phyloP scores from a whole-genome alignment of 2,329 filamentous ascomycete genomes.

The Meredithiella fracta region DNA sequence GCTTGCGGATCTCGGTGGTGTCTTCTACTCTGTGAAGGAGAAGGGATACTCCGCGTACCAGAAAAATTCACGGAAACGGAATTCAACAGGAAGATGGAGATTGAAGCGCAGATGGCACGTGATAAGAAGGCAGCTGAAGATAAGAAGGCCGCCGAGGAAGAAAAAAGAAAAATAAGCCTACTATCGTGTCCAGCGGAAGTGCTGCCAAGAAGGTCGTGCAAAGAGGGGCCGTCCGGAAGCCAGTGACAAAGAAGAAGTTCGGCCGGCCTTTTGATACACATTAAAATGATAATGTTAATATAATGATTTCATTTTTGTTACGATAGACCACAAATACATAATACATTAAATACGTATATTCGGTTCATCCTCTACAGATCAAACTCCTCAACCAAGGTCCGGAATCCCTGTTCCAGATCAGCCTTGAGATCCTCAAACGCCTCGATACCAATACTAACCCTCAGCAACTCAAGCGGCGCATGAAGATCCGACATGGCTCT shows the following conservation, averaged over 20 bases:
- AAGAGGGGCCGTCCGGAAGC: conserved; percentile 44
- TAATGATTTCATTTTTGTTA: neutral
- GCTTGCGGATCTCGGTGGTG: conserved; percentile 88
- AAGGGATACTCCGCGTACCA: conserved; percentile 85
- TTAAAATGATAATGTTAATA: neutral
- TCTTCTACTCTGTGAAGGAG: conserved; percentile 95
- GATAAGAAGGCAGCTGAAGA: conserved; percentile 57
- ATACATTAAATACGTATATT: conserved; percentile 1
- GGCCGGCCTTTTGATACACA: conserved; percentile 11
- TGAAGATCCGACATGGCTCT: conserved; percentile 65
- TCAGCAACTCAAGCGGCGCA: conserved; percentile 56
- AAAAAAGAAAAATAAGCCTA: conserved; percentile 31
- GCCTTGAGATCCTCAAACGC: conserved; percentile 65
- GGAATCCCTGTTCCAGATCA: conserved; percentile 54
- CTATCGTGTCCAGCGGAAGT: conserved; percentile 11
- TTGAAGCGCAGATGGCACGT: conserved; percentile 79
- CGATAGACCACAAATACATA: neutral
- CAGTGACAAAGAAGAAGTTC: conserved; percentile 15
- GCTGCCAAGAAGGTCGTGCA: conserved; percentile 40
- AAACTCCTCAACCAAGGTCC: neutral
- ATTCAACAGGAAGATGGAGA: conserved; percentile 84
- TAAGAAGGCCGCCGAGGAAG: conserved; percentile 33
- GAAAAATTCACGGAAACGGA: conserved; percentile 77
- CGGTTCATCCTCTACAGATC: neutral
- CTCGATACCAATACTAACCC: conserved; percentile 79